Conservation (phyloP, 768 basidiomycete genomes). For the Podaxis mareebaensis region DNA sequence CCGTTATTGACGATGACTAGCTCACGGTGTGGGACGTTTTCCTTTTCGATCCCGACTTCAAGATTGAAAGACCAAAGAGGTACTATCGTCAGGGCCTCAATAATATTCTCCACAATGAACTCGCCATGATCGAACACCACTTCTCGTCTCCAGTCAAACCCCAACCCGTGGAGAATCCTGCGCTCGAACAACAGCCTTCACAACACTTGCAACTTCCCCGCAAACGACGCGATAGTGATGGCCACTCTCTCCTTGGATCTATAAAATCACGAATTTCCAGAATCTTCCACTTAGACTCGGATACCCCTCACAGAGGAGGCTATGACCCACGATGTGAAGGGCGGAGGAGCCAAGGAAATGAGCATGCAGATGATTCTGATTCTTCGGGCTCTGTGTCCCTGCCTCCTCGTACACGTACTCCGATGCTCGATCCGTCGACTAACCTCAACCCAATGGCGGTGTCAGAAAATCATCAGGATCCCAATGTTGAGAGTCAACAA, state of each 20-base stretch:
- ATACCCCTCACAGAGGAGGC: neutral
- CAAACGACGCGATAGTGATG: slow-evolving; percentile 5
- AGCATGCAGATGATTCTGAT: slow-evolving; percentile 19
- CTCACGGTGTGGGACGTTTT: slow-evolving; percentile 93
- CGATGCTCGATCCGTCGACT: slow-evolving; percentile 84
- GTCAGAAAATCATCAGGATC: slow-evolving; percentile 16
- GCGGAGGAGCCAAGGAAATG: slow-evolving; percentile 18
- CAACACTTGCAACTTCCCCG: slow-evolving; percentile 1
- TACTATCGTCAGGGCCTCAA: slow-evolving; percentile 82
- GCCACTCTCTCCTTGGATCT: slow-evolving; percentile 29
- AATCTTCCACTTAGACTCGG: slow-evolving; percentile 35
- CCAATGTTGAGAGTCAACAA: slow-evolving; percentile 24
- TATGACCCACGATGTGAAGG: slow-evolving; percentile 14
- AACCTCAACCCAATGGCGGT: slow-evolving; percentile 55
- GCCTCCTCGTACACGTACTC: slow-evolving; percentile 43
- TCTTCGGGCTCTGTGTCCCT: slow-evolving; percentile 10
- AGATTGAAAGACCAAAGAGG: slow-evolving; percentile 86
- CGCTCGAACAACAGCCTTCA: neutral
- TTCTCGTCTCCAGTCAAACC: slow-evolving; percentile 7
- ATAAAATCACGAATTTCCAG: slow-evolving; percentile 48
- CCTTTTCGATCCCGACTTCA: slow-evolving; percentile 85
- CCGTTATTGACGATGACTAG: slow-evolving; percentile 35
- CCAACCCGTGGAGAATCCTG: slow-evolving; percentile 21
- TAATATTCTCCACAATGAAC: slow-evolving; percentile 54
- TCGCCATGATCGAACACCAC: slow-evolving; percentile 14